phyloP scores from a whole-genome alignment of 2,329 filamentous ascomycete species.

The Cladosporium cucumerinum region DNA sequence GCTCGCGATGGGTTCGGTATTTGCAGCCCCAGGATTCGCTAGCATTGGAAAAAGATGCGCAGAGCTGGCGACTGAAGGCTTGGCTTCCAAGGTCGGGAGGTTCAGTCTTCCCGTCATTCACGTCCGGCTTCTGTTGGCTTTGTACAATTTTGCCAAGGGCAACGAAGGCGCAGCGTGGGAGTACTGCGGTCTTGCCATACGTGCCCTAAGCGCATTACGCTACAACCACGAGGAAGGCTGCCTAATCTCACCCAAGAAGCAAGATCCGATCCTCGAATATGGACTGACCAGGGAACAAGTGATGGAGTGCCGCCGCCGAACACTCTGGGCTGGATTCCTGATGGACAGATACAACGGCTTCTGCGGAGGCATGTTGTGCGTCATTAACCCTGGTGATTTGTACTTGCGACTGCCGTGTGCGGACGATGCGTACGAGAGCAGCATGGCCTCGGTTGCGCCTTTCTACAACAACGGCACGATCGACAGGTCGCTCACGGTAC shows the following conservation, averaged over 20 bases:
- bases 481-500: conserved; percentile 31
- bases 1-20: conserved; percentile 56
- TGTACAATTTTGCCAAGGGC: conserved; percentile 63
- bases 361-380: conserved; percentile 48
- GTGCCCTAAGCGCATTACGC: conserved; percentile 54
- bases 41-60: conserved; percentile 47
- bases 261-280: conserved; percentile 20
- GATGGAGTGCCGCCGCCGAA: conserved; percentile 65
- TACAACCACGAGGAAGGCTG: conserved; percentile 57
- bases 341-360: conserved; percentile 65
- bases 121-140: conserved; percentile 61
- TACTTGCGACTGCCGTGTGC: conserved; percentile 65
- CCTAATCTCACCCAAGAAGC: conserved; percentile 8
- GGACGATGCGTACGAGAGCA: conserved; percentile 59
- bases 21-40: conserved; percentile 48
- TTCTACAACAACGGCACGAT: conserved; percentile 57
- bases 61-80: conserved; percentile 57
- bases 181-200: conserved; percentile 59
- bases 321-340: conserved; percentile 69
- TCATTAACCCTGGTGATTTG: conserved; percentile 62
- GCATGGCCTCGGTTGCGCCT: conserved; percentile 55
- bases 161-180: conserved; percentile 62
- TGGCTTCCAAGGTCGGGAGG: conserved; percentile 48
- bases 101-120: conserved; percentile 65
- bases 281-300: conserved; percentile 39